A percentile compares a stretch with the other conserved stretches of the same genome.
These are phyloP conservation scores for Clonostachys byssicola DNA, from an alignment of 2,329 filamentous ascomycete genomes.

Conservation along the genomic window DNA sequence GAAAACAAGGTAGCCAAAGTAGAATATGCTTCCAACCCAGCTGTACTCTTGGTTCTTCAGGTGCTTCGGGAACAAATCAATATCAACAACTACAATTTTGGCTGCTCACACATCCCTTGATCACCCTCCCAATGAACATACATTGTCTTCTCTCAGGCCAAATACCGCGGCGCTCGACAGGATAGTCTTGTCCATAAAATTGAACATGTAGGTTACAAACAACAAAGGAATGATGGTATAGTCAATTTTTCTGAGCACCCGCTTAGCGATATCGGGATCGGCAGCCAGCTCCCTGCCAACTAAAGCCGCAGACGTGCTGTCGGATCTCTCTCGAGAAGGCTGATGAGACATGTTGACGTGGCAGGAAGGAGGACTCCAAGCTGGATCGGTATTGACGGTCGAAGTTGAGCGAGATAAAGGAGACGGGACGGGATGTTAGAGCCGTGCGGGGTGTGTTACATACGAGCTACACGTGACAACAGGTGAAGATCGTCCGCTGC, in stretches of 20 bases:
- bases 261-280: conserved; percentile 13
- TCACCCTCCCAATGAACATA: conserved; percentile 5
- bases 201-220: conserved; percentile 53
- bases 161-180: conserved; percentile 53
- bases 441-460: too few relatives aligned
- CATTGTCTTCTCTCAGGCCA: conserved; percentile 43
- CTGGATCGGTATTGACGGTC: too few relatives aligned
- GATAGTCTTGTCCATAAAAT: conserved; percentile 60
- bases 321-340: too few relatives aligned
- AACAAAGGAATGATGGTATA: conserved; percentile 48
- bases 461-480: too few relatives aligned
- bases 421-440: too few relatives aligned
- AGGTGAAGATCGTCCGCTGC: too few relatives aligned
- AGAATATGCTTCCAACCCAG: conserved; percentile 51
- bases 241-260: conserved; percentile 52
- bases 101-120: too few relatives aligned
- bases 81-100: conserved; percentile 3
- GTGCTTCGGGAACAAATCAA: neutral
- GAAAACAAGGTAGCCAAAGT: conserved; percentile 41
- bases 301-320: too few relatives aligned
- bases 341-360: too few relatives aligned
- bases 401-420: too few relatives aligned
- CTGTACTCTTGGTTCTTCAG: conserved; percentile 47
- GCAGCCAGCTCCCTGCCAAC: neutral
- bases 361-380: too few relatives aligned